Base-by-base conservation (phyloP, 2,329 filamentous ascomycete genomes). In the Apiospora aurea region DNA sequence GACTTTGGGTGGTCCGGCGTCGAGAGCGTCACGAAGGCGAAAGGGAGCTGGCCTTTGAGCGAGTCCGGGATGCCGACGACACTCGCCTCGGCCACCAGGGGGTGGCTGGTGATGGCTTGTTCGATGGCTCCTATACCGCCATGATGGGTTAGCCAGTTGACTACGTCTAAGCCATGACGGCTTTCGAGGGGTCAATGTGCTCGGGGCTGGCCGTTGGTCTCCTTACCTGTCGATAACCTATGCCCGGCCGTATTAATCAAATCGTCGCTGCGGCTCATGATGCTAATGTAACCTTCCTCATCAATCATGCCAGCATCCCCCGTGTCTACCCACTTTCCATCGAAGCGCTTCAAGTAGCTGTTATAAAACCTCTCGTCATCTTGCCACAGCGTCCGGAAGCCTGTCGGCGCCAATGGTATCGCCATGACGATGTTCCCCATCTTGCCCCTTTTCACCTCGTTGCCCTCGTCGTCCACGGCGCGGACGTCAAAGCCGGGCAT, bases 201-300 rank as follows among this genome's bases (percentile, higher is more conserved):
- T 21, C 24, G n/a, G n/a, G n/a, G n/a, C 7, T n/a, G 46, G 1
- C n/a, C n/a, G n/a, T 13, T 51, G 8, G 57, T 69, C 51, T 29
- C 61, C 87, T 77, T 85, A 93, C 93, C 94, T 14, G 95, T 97
- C 74, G 93, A 96, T 73, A 98, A 91, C 18, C 95, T 90, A 83
- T 98, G 95, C 6, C 95, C 95, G 53, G 95, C 95, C n/a, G 97
- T 95, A 79, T 98, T 98, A 79, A 98, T 95, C 73, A 98, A 92
- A 81, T 98, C 95, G 83, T 98, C 95, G 44, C 85, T 87, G 53
- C 90, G 83, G 53, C 87, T 87, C 89, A 91, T 91, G 75, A 92
- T 89, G 75, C 89, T 87, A 53, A 91, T 86, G 76, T 91, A 91
- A 5, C 89, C 89, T 53, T 96, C 91, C 18, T 87, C 81, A 79